Evolutionary conservation across 306 rosid species (phyloP).

Genomic region (Glycyrrhiza uralensis): DNA sequence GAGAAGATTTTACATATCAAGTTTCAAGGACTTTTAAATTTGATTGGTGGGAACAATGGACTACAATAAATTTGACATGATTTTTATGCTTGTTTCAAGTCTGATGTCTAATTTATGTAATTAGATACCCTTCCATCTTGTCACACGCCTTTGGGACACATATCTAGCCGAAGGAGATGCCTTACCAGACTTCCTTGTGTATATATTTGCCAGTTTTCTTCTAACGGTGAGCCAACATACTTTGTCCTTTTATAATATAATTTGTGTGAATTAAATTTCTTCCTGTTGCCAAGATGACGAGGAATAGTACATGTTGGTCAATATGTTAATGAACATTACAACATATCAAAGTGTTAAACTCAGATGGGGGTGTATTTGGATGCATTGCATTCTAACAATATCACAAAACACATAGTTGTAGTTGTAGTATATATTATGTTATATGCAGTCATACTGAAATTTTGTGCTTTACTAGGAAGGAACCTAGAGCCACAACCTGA

Average conservation of each 20-base stretch:
- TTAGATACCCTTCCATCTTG: constrained; percentile 90
- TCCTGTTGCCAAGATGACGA: background rate
- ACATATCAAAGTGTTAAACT: too few species aligned
- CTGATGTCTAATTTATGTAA: constrained; percentile 32
- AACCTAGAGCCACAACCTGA: too few species aligned
- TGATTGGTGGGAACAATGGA: background rate
- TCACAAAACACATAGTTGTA: too few species aligned
- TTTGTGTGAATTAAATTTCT: constrained; percentile 16
- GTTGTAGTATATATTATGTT: too few species aligned
- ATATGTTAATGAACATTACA: background rate
- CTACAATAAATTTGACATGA: background rate
- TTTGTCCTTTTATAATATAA: background rate
- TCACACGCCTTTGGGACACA: constrained; percentile 97
- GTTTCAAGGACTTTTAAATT: background rate
- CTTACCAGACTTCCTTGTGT: constrained; percentile 95
- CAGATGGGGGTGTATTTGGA: too few species aligned
- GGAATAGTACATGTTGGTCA: background rate
- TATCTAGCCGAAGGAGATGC: constrained; percentile 99
- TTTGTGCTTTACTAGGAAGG: too few species aligned
- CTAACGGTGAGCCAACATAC: constrained; percentile 66
- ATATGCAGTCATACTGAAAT: too few species aligned
- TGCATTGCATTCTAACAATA: too few species aligned
- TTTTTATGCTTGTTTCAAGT: constrained; percentile 23
- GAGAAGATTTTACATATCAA: background rate
- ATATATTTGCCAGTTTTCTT: constrained; percentile 96